Base-by-base conservation (phyloP, 176 grass and related monocot species). In the Oryza meyeriana region DNA sequence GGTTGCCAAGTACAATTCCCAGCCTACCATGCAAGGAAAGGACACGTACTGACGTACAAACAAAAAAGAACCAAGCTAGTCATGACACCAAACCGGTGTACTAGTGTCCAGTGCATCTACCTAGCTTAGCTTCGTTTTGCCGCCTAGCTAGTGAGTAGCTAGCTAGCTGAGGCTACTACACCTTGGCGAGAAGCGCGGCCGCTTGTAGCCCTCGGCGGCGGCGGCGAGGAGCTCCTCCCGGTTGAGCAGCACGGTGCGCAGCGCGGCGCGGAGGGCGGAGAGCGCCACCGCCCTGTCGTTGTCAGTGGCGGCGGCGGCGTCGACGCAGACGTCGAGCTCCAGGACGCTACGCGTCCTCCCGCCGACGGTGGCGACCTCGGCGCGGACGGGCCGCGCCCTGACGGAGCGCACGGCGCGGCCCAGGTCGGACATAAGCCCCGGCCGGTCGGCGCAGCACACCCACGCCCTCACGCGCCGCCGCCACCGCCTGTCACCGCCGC, bases 401-500 rank as follows among this genome's bases (percentile, higher is more conserved):
- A 86, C 91, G 22, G 91, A 90, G n/a, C 93, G 79, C 24, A 93
- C 87, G 75, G 96, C 91, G 39, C 91, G 89, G 79, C 85, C 90
- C 25, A 99, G 65, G 82, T 99, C 96, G 12, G 87, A 58, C 85
- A 99, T 88, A 39, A 99, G 78, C 5, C 91, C 93, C 1, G 93
- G 88, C 11, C 96, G 79, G 82, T 99, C 96, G 13, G 87, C 92
- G 81, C 96, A 95, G 84, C 96, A 95, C 36, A 99, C 91, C 91
- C 91, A 99, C 17, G 89, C 91, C 76, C 81, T 85, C 20, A 99
- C 86, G 39, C 77, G 42, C 8, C 78, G 84, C 8, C 27, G 33
- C 71, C 45, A 42, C 1, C 52, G 45, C 50, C 36, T 4, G 2
- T 35, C 75, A 55, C 22, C 75, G n/a, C 22, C 20, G 6, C 13